A percentile compares a stretch with the other conserved stretches of the same genome.
Conservation (phyloP, 2,329 filamentous ascomycete species). For the Hypoxylon sp. region DNA sequence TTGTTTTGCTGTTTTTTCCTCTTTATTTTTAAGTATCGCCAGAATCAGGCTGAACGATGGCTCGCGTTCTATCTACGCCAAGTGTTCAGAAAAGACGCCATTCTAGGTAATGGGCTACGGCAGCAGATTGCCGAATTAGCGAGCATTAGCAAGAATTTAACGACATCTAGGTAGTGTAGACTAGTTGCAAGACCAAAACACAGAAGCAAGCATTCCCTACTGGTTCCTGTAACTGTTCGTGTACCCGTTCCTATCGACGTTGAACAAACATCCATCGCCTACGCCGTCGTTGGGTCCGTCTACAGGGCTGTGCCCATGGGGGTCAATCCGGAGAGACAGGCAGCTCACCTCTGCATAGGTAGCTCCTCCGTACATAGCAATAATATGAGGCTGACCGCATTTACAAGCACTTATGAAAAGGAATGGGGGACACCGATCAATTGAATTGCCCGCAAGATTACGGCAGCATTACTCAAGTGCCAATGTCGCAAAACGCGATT, state of each 20-base stretch:
- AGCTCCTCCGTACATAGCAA: conserved; percentile 32
- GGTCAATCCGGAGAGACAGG: conserved; percentile 19
- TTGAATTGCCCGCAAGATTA: conserved; percentile 40
- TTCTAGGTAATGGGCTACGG: not conserved
- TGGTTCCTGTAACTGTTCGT: conserved; percentile 19
- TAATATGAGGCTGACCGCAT: conserved; percentile 41
- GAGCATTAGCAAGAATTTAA: conserved; percentile 17
- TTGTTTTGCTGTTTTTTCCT: conserved; percentile 3
- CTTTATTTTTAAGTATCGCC: conserved; percentile 4
- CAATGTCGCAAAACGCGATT: conserved; percentile 41
- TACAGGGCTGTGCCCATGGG: conserved; percentile 28
- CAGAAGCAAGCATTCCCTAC: conserved; percentile 15
- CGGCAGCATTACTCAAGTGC: conserved; percentile 38
- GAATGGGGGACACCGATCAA: conserved; percentile 29
- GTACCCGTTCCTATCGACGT: conserved; percentile 25
- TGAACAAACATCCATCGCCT: conserved; percentile 40
- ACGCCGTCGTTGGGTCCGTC: conserved; percentile 36
- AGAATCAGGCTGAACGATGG: conserved; percentile 23
- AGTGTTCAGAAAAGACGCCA: not conserved
- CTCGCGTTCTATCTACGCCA: conserved; percentile 15
- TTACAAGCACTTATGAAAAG: conserved; percentile 5
- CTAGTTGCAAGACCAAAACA: conserved; percentile 4
- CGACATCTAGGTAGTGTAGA: not conserved
- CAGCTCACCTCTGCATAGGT: conserved; percentile 18
- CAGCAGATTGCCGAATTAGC: conserved; percentile 14